Conservation (phyloP, 192 early-diverging fungal genomes). For the Coemansia sp. region DNA sequence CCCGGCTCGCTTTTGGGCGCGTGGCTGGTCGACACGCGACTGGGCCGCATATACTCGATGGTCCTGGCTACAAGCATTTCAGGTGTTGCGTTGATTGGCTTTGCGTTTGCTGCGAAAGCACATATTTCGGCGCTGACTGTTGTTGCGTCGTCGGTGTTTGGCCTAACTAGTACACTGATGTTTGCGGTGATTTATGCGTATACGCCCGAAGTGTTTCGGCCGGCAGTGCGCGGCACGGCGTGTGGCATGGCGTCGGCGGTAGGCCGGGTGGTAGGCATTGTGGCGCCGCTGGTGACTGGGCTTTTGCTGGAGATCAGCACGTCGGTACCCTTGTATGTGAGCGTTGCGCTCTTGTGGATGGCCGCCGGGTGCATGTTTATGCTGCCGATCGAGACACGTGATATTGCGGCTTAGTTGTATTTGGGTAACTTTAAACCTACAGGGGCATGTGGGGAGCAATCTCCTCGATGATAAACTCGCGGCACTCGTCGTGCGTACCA, state of each 20-base stretch:
- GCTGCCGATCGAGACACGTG: slow-evolving; percentile 64
- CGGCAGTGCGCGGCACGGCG: slow-evolving; percentile 73
- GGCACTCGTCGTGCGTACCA: slow-evolving; percentile 63
- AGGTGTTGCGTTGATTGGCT: slow-evolving; percentile 64
- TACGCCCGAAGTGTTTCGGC: slow-evolving; percentile 85
- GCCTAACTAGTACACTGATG: slow-evolving; percentile 68
- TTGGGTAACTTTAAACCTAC: neutral
- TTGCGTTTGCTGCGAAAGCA: slow-evolving; percentile 60
- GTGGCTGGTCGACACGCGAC: slow-evolving; percentile 67
- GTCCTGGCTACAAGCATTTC: slow-evolving; percentile 71
- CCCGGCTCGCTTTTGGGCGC: slow-evolving; percentile 75
- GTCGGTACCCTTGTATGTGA: slow-evolving; percentile 66
- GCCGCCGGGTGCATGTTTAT: slow-evolving; percentile 65
- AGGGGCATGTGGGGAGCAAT: slow-evolving; percentile 7
- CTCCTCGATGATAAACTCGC: slow-evolving; percentile 47
- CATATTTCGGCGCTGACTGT: slow-evolving; percentile 55
- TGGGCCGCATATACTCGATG: slow-evolving; percentile 83
- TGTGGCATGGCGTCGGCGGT: slow-evolving; percentile 76
- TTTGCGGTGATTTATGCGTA: slow-evolving; percentile 88
- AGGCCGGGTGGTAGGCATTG: slow-evolving; percentile 71
- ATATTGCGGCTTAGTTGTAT: slow-evolving; percentile 17
- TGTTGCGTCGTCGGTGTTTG: slow-evolving; percentile 61
- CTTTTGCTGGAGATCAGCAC: slow-evolving; percentile 59
- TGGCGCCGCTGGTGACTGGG: slow-evolving; percentile 74
- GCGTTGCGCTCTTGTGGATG: slow-evolving; percentile 57